Base-by-base conservation (phyloP, 2,329 filamentous ascomycete species). In the Aspergillus ochraceoroseus region DNA sequence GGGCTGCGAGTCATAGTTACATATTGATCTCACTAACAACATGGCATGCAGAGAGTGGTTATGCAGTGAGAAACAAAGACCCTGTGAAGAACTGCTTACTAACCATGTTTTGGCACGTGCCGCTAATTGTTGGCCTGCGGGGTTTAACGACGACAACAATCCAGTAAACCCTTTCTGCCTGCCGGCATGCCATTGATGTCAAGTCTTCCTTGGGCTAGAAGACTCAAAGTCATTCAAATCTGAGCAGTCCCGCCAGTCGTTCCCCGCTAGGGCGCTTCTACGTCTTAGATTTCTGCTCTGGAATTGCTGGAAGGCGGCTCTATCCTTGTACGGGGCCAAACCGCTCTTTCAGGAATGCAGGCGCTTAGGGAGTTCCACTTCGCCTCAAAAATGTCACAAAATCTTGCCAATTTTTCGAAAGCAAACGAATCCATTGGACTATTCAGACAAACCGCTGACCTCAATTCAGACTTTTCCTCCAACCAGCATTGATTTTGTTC, bases 281-380 rank as follows among this genome's bases (percentile, higher is more conserved):
- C 38, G 28, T 26, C 27, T n/a, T 7, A 11, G 7, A 7, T 38
- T 23, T 30, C 13, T 19, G 5, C 28, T 18, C 9, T 26, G 15
- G 28, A 14, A 32, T 38, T 33, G 25, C 33, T 36, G 17, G 14
- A 22, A 15, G 25, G 19, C 46, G 45, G 49, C 46, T 51, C 48
- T 52, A 49, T 41, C 39, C 45, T 44, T 47, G n/a, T n/a, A 53
- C 52, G 48, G 52, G 48, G 51, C 50, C 53, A 53, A 62, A 52
- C 54, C 57, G 56, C 59, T 63, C 48, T 52, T 31, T 49, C 48
- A 49, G 51, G 41, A 51, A 44, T 46, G 53, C 47, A 46, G 59
- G 60, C 60, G 61, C 61, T 62, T 62, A 63, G 48, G 44, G 47
- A 47, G 53, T 55, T 55, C 50, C 55, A 54, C 56, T 54, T 37